A percentile compares a stretch with the other conserved stretches of the same genome.
Conservation (phyloP, 257 asterid species). For the Solanum etuberosum region DNA sequence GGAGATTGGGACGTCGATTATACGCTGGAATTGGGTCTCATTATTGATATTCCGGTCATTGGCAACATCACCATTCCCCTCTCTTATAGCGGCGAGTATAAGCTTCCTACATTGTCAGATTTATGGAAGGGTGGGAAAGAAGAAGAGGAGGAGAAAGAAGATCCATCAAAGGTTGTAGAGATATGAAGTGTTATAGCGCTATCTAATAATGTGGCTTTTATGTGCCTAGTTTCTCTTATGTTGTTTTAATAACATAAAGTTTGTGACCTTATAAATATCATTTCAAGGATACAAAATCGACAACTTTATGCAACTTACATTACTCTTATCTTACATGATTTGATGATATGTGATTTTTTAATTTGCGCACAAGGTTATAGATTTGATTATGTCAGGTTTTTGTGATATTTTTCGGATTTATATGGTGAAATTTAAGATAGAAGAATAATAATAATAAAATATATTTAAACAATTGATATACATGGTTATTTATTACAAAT, state of each 20-base stretch:
- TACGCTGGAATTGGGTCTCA: constrained; percentile 30
- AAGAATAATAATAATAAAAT: no score
- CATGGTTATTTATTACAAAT: no score
- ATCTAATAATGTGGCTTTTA: neutral
- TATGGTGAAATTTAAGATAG: no score
- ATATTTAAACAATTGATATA: neutral
- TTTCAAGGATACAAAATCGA: neutral
- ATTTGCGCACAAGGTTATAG: neutral
- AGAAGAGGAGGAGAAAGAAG: constrained; percentile 1
- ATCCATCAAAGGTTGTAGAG: neutral
- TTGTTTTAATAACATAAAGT: neutral
- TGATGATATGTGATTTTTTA: neutral
- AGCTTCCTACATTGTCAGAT: constrained; percentile 59
- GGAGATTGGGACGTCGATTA: constrained; percentile 80
- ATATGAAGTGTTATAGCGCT: neutral
- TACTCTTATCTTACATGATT: neutral
- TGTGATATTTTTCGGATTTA: neutral
- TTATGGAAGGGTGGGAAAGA: constrained; percentile 9
- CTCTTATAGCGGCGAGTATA: constrained; percentile 53
- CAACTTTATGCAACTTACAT: neutral
- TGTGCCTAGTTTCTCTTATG: neutral
- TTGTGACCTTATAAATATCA: neutral
- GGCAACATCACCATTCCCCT: constrained; percentile 61
- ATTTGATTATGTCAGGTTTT: neutral
- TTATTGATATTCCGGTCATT: constrained; percentile 60